Base-by-base conservation (phyloP, 176 grass and related monocot genomes). In the Zoysia japonica region DNA sequence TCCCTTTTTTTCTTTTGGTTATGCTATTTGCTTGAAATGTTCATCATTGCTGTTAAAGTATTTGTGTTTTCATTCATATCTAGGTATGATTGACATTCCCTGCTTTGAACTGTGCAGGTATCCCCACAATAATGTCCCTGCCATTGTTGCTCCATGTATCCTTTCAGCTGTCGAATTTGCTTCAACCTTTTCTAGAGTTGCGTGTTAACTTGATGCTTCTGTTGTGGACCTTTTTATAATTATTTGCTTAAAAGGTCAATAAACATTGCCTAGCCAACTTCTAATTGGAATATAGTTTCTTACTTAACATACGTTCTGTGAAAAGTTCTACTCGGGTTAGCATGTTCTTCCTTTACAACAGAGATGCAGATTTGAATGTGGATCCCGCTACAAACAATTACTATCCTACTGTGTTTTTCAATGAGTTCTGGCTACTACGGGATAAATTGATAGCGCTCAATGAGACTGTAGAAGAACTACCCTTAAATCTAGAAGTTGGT, bases 341-440 rank as follows among this genome's bases (percentile, higher is more conserved):
- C 50, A 59, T 82, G 61, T 3, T 84, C 80, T 91, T 89, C 92
- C 90, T 93, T 96, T 62, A 95, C 80, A 17, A 75, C 75, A 88
- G 41, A 71, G 64, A 38, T 83, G 59, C 84, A 99, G 96, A 91
- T 86, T 61, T 99, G 86, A 95, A 96, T 65, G 84, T 93, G 69
- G 92, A 96, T 46, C 81, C 84, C 74, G 61, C 70, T 67, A 86
- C 90, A 62, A 54, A 66, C 41, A 80, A 83, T 59, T 99, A 99
- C 85, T 99, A 88, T 75, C 92, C 96, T 61, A 96, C 90, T 53
- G 76, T 96, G 17, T 99, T 84, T 81, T 99, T 96, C 74, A 99
- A 99, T 50, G 96, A 99, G 75, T 99, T 99, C 87, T 99, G 96
- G 96, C 88, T 99, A 16, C 65, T 99, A 79, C 95, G 84, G 68